Percentiles rank a stretch among this genome's conserved stretches.
Conservation (phyloP, 352 stramenopile species). For the Pythium aristosporum region DNA sequence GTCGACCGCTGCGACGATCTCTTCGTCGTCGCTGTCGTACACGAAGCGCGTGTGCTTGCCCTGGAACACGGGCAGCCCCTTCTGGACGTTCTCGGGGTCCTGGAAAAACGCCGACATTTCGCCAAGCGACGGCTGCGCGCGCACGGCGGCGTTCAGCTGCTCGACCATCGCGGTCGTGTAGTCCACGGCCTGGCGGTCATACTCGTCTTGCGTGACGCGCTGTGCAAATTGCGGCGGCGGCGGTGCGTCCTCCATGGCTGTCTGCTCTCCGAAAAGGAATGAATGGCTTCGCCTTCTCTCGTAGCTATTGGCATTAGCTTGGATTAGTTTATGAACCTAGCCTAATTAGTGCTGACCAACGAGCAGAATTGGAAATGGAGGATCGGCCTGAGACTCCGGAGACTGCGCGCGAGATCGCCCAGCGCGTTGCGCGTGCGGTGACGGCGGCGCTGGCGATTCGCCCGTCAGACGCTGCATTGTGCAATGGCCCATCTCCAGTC, state of each 20-base stretch:
- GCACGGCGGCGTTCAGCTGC: constrained; percentile 63
- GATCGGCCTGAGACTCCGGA: constrained; percentile 6
- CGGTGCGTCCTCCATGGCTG: constrained; percentile 12
- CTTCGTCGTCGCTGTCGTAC: constrained; percentile 71
- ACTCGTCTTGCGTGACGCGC: constrained; percentile 37
- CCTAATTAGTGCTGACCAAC: background rate
- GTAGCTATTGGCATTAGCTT: constrained; percentile 13
- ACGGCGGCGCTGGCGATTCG: constrained; percentile 9
- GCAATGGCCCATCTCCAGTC: background rate
- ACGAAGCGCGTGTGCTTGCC: constrained; percentile 80
- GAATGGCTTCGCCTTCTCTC: background rate
- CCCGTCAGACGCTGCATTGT: background rate
- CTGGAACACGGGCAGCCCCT: constrained; percentile 69
- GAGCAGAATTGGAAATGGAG: background rate
- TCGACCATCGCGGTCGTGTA: constrained; percentile 64
- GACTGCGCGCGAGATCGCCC: constrained; percentile 16
- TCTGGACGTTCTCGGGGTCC: constrained; percentile 52
- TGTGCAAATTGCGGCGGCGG: constrained; percentile 16
- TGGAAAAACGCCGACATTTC: constrained; percentile 64
- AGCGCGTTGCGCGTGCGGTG: constrained; percentile 15
- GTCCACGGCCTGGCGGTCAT: constrained; percentile 62
- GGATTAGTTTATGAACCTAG: background rate
- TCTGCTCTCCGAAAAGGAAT: background rate
- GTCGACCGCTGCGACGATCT: constrained; percentile 65
- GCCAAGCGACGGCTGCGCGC: constrained; percentile 45